A percentile compares a stretch with the other conserved stretches of the same genome.
These are phyloP conservation scores for Claviceps sp. DNA, from an alignment of 2,329 filamentous ascomycete genomes.

Conservation along the genomic window DNA sequence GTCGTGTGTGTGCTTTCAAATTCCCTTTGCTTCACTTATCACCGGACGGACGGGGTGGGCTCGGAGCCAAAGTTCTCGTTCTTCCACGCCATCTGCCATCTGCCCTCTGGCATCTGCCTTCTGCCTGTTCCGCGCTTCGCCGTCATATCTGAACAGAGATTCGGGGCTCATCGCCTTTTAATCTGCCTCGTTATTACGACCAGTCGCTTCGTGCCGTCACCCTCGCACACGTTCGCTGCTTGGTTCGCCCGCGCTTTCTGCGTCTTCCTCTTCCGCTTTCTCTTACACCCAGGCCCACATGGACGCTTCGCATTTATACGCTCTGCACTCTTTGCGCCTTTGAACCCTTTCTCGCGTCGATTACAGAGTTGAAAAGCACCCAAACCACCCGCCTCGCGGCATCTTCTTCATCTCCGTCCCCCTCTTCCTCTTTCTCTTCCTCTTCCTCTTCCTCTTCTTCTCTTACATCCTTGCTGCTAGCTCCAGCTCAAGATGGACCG, in stretches of 20 bases:
- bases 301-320: no score
- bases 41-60: no score
- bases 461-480: constrained; percentile 10
- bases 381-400: neutral
- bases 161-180: no score
- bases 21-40: no score
- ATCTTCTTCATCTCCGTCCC: constrained; percentile 1
- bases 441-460: neutral
- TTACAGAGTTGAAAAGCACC: neutral
- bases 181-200: no score
- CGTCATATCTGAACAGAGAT: neutral
- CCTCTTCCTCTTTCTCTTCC: neutral
- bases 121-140: constrained; percentile 5
- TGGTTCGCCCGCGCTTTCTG: no score
- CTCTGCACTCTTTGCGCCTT: no score
- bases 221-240: no score
- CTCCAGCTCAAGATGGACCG: constrained; percentile 23
- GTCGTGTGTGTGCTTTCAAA: no score
- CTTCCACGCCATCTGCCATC: constrained; percentile 5
- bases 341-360: neutral
- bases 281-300: no score
- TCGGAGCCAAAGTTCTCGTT: neutral
- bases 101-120: constrained; percentile 4
- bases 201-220: no score
- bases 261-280: no score